A percentile compares a stretch with the other conserved stretches of the same genome.
phyloP scores from a whole-genome alignment of 495 filamentous ascomycete species.

The Aeminium ludgeri region DNA sequence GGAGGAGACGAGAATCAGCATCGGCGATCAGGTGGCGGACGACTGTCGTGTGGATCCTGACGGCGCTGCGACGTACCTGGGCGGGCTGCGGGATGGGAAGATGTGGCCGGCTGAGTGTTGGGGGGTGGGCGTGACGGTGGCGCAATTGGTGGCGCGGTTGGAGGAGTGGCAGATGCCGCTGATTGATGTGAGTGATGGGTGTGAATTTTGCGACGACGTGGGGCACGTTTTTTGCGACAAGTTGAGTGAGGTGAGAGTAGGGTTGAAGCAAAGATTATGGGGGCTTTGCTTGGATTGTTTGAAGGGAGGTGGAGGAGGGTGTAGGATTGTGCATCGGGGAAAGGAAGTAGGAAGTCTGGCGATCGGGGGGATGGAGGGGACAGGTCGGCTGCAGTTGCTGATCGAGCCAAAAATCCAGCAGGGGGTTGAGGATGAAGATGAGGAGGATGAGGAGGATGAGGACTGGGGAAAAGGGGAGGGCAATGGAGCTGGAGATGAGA shows the following conservation, averaged over 20 bases:
- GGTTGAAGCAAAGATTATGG: slow-evolving; percentile 11
- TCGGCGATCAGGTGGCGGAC: neutral
- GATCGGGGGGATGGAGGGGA: no score
- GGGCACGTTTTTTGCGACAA: slow-evolving; percentile 1
- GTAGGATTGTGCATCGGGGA: slow-evolving; percentile 11
- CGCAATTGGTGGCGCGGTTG: slow-evolving; percentile 3
- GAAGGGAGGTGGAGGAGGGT: slow-evolving; percentile 12
- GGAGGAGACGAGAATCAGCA: neutral
- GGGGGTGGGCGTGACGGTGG: neutral
- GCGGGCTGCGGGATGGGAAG: slow-evolving; percentile 5
- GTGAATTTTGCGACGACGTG: slow-evolving; percentile 12
- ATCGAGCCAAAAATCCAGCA: no score
- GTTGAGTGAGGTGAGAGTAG: slow-evolving; percentile 1
- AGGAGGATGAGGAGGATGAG: no score
- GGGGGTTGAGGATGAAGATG: no score
- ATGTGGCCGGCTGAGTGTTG: slow-evolving; percentile 7
- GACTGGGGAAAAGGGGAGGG: no score
- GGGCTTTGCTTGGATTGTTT: slow-evolving; percentile 15
- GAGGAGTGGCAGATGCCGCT: slow-evolving; percentile 6
- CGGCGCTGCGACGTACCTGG: slow-evolving; percentile 7
- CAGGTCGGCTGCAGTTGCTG: no score
- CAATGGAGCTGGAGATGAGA: no score
- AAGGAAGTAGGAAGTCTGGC: no score
- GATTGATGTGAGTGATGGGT: slow-evolving; percentile 12
- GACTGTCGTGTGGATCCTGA: slow-evolving; percentile 7